phyloP scores from a whole-genome alignment of 2,329 filamentous ascomycete genomes.

The Penicillium concentricum region DNA sequence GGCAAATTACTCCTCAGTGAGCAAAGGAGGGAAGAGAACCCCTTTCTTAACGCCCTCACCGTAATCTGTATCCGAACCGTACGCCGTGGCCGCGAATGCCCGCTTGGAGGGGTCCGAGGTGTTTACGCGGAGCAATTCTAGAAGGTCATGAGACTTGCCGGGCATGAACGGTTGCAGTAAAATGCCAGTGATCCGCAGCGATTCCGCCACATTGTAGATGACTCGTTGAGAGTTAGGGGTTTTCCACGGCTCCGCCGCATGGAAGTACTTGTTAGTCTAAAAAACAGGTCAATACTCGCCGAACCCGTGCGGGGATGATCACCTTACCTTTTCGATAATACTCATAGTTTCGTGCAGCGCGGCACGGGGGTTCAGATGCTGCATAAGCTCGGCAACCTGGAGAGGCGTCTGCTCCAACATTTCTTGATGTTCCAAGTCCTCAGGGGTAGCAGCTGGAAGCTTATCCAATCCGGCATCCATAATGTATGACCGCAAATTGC shows the following conservation, averaged over 20 bases:
- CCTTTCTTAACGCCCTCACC: constrained; percentile 54
- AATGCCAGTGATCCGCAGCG: constrained; percentile 76
- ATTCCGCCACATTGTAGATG: constrained; percentile 72
- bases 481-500: constrained; percentile 65
- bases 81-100: constrained; percentile 59
- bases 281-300: constrained; percentile 11
- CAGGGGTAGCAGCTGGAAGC: constrained; percentile 29
- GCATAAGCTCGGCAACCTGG: constrained; percentile 58
- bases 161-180: constrained; percentile 92
- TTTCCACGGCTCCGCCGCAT: constrained; percentile 67
- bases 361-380: constrained; percentile 59
- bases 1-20: constrained; percentile 36
- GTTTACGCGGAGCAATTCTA: constrained; percentile 75
- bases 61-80: constrained; percentile 68
- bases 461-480: constrained; percentile 33
- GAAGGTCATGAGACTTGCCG: constrained; percentile 65
- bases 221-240: constrained; percentile 54
- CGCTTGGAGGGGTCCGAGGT: constrained; percentile 52
- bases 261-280: constrained; percentile 67
- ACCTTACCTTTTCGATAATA: constrained; percentile 57
- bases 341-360: constrained; percentile 67
- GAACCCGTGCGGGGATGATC: constrained; percentile 11
- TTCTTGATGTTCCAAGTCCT: constrained; percentile 38
- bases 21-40: constrained; percentile 53
- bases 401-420: constrained; percentile 43